Conservation (phyloP, 2,329 filamentous ascomycete genomes). For the Colletotrichum orbiculare region DNA sequence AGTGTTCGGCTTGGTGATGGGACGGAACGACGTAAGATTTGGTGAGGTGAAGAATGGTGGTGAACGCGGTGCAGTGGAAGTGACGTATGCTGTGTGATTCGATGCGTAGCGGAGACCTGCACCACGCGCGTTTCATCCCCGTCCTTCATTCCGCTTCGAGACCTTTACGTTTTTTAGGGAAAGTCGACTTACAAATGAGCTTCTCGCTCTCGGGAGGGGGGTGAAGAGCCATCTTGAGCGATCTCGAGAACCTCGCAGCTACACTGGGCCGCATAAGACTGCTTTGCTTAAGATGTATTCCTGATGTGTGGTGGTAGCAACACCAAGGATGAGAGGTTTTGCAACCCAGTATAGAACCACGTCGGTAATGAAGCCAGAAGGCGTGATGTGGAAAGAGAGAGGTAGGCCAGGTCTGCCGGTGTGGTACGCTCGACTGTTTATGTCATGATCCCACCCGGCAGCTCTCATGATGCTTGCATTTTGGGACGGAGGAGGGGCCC, state of each 20-base stretch:
- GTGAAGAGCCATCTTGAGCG: slow-evolving; percentile 57
- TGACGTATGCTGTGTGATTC: too few species aligned
- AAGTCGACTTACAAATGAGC: slow-evolving; percentile 59
- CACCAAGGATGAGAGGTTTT: too few species aligned
- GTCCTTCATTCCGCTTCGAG: too few species aligned
- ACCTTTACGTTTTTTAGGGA: background rate
- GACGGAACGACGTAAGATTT: slow-evolving; percentile 21
- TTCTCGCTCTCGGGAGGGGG: slow-evolving; percentile 53
- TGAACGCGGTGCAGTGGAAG: too few species aligned
- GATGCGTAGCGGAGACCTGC: too few species aligned
- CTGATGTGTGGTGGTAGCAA: too few species aligned
- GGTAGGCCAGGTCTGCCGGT: background rate
- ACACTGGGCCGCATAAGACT: slow-evolving; percentile 25
- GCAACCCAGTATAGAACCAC: too few species aligned
- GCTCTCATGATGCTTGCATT: slow-evolving; percentile 32
- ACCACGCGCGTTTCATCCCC: too few species aligned
- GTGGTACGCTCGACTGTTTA: background rate
- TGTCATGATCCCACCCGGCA: slow-evolving; percentile 27
- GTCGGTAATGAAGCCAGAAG: background rate
- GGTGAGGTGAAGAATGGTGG: too few species aligned
- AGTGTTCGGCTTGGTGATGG: slow-evolving; percentile 3
- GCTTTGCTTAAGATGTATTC: too few species aligned
- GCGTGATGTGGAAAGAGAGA: slow-evolving; percentile 9
- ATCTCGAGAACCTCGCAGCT: slow-evolving; percentile 25
- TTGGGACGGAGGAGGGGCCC: slow-evolving; percentile 16